A percentile compares a stretch with the other conserved stretches of the same genome.
phyloP scores from a whole-genome alignment of 768 basidiomycete species.

The Butyriboletus loyo region DNA sequence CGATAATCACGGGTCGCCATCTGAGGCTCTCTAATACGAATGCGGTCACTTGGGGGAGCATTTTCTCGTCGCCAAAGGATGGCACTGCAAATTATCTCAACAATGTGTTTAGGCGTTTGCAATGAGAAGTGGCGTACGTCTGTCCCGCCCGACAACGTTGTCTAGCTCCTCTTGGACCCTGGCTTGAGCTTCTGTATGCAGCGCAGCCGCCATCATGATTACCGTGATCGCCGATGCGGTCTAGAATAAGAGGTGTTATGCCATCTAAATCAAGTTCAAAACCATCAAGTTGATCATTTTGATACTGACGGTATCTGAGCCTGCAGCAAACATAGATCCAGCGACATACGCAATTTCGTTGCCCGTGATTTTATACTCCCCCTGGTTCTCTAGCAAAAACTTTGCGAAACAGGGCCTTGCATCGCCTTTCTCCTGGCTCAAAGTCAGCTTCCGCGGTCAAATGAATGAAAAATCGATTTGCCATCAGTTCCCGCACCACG shows the following conservation, averaged over 20 bases:
- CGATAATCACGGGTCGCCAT: slow-evolving; percentile 1
- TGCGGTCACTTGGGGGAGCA: slow-evolving; percentile 1
- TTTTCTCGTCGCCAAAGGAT: background rate
- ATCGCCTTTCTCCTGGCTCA: background rate
- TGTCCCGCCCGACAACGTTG: slow-evolving; percentile 2
- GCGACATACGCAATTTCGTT: slow-evolving; percentile 2
- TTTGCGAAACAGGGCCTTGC: slow-evolving; percentile 7
- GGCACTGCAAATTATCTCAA: background rate
- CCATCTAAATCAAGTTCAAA: background rate
- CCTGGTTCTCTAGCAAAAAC: background rate
- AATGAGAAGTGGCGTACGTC: background rate
- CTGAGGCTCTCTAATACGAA: slow-evolving; percentile 1
- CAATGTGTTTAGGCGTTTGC: background rate
- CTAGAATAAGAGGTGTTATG: background rate
- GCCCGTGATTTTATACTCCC: background rate
- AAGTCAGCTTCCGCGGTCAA: background rate
- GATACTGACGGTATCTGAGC: slow-evolving; percentile 7
- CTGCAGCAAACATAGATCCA: slow-evolving; percentile 9
- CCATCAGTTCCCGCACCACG: slow-evolving; percentile 3
- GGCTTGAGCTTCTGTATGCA: slow-evolving; percentile 4
- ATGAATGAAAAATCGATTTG: background rate
- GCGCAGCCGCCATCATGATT: slow-evolving; percentile 6
- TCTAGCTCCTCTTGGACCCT: slow-evolving; percentile 7
- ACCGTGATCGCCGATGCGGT: slow-evolving; percentile 9
- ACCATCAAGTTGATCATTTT: background rate